Evolutionary conservation across 768 basidiomycete species (phyloP).

Genomic region (Serendipita sp.): DNA sequence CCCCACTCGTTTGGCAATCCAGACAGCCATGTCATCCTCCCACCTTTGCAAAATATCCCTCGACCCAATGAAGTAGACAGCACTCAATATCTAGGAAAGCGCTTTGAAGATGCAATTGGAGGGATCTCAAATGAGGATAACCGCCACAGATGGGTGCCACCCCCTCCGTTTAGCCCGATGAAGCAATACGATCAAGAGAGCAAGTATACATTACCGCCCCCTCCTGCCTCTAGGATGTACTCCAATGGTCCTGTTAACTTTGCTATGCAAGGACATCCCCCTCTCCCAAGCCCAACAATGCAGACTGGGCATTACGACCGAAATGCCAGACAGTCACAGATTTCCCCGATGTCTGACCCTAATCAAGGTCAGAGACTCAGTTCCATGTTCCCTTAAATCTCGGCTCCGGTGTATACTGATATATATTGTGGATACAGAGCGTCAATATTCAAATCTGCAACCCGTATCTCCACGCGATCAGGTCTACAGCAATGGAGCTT

Average conservation of each 20-base stretch:
- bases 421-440: neutral
- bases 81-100: neutral
- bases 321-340: too few relatives aligned
- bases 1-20: constrained; percentile 30
- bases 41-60: neutral
- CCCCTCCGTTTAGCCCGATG: neutral
- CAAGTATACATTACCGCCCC: neutral
- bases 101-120: constrained; percentile 3
- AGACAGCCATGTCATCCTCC: constrained; percentile 35
- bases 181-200: neutral
- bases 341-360: neutral
- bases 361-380: neutral
- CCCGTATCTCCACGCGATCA: too few relatives aligned
- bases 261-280: neutral
- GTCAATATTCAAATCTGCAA: neutral
- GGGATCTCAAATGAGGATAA: neutral
- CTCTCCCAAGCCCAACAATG: neutral
- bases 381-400: too few relatives aligned
- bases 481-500: neutral
- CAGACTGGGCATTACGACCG: neutral
- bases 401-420: too few relatives aligned
- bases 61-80: neutral
- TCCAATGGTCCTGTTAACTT: neutral
- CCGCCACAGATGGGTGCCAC: neutral
- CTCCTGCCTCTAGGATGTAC: neutral